Conservation (phyloP, 202 grass and related monocot genomes). For the Elaeis oleifera region DNA sequence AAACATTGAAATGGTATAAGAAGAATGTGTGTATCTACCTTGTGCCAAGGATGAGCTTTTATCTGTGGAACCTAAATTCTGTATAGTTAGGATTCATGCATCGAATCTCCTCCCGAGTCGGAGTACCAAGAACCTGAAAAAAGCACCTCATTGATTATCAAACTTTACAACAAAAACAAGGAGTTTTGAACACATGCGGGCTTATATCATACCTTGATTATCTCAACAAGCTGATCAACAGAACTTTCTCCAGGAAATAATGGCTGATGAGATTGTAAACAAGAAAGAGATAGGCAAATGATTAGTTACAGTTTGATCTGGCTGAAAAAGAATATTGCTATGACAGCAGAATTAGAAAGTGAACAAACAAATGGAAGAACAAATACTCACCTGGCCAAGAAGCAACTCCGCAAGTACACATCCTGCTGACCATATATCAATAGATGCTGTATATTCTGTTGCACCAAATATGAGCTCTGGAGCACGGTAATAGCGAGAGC, state of each 20-base stretch:
- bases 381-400: conserved; percentile 71
- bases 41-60: conserved; percentile 94
- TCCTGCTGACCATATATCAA: conserved; percentile 97
- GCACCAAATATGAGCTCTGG: conserved; percentile 92
- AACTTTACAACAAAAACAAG: conserved; percentile 10
- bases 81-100: conserved; percentile 96
- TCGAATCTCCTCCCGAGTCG: conserved; percentile 82
- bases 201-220: conserved; percentile 64
- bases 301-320: neutral
- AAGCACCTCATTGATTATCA: conserved; percentile 3
- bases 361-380: neutral
- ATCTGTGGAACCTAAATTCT: conserved; percentile 82
- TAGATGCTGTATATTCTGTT: conserved; percentile 77
- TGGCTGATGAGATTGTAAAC: conserved; percentile 41
- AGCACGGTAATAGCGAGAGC: conserved; percentile 90
- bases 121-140: conserved; percentile 79
- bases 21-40: conserved; percentile 33
- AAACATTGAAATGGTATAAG: too few species aligned
- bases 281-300: conserved; percentile 11
- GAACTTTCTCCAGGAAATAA: conserved; percentile 91
- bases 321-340: neutral
- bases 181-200: neutral
- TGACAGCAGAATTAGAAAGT: neutral
- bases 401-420: conserved; percentile 89
- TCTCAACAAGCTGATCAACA: conserved; percentile 83